Evolutionary conservation across 768 basidiomycete genomes (phyloP).

Genomic region (Rhodotorula babjevae): DNA sequence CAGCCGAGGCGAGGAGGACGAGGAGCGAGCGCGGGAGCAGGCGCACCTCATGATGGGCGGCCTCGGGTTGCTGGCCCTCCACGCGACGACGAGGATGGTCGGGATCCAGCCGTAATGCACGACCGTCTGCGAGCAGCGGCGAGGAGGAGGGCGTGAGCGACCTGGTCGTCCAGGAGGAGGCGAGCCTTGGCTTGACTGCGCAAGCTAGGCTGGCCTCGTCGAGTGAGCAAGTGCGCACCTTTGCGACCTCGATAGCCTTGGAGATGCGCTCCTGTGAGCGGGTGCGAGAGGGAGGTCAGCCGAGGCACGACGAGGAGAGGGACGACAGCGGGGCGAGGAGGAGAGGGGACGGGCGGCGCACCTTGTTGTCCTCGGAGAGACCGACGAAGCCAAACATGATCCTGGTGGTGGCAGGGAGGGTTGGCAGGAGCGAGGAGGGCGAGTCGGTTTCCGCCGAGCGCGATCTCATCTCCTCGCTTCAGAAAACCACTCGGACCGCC

Average conservation of each 20-base stretch:
- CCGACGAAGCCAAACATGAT: conserved; percentile 48
- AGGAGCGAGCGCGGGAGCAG: background rate
- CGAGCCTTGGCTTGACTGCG: background rate
- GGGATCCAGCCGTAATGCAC: conserved; percentile 96
- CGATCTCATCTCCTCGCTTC: background rate
- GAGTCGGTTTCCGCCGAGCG: too few species aligned
- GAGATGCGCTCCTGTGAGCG: conserved; percentile 70
- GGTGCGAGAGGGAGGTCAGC: background rate
- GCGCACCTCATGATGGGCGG: conserved; percentile 92
- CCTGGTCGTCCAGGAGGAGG: too few species aligned
- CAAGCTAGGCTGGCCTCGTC: background rate
- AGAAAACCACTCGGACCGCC: too few species aligned
- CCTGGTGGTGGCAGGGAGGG: background rate
- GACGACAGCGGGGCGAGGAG: background rate
- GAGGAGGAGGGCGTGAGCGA: background rate
- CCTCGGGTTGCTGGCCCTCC: conserved; percentile 79
- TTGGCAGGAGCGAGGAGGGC: background rate
- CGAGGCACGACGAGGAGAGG: background rate
- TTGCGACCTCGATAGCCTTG: conserved; percentile 72
- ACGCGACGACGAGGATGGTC: conserved; percentile 86
- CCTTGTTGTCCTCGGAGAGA: conserved; percentile 86
- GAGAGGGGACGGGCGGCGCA: conserved; percentile 43
- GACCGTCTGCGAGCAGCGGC: conserved; percentile 59
- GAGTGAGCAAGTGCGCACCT: conserved; percentile 54
- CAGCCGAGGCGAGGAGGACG: background rate